phyloP scores from a whole-genome alignment of 495 filamentous ascomycete genomes.

The Aspergillus nidulans region DNA sequence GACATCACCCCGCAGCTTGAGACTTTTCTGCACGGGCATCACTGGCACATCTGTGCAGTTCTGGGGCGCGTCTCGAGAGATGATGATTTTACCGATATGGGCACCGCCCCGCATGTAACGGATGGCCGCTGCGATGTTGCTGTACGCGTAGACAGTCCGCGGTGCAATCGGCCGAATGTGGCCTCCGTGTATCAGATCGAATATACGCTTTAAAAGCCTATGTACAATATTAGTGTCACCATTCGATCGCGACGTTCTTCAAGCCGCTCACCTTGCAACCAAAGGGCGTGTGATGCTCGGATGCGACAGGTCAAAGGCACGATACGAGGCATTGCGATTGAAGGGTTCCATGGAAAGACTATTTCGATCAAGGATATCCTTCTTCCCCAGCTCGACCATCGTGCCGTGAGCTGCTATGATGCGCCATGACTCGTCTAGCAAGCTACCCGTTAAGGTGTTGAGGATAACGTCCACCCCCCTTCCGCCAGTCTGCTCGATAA shows the following conservation, averaged over 20 bases:
- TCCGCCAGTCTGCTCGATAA: constrained; percentile 20
- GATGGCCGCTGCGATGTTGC: constrained; percentile 22
- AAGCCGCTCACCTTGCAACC: no score
- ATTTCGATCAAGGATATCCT: constrained; percentile 24
- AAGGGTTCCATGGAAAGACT: constrained; percentile 33
- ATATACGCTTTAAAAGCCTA: background rate
- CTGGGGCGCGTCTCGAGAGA: constrained; percentile 9
- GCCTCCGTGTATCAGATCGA: constrained; percentile 2
- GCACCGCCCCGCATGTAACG: constrained; percentile 30
- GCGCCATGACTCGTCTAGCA: constrained; percentile 31
- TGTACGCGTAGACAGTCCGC: constrained; percentile 20
- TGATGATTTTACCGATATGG: constrained; percentile 46
- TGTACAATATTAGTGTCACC: no score
- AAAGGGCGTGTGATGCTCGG: background rate
- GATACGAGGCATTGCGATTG: constrained; percentile 23
- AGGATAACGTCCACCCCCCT: constrained; percentile 31
- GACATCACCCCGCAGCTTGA: background rate
- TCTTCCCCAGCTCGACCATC: constrained; percentile 34
- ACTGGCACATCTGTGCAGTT: background rate
- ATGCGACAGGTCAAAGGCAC: constrained; percentile 19
- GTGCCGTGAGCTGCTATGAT: constrained; percentile 24
- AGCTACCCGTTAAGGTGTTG: constrained; percentile 29
- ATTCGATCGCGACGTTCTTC: no score
- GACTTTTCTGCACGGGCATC: background rate
- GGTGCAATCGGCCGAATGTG: constrained; percentile 35